Percentiles rank a stretch among this genome's conserved stretches.
Conservation (phyloP, 345 rosid species). For the Hibiscus mutabilis region DNA sequence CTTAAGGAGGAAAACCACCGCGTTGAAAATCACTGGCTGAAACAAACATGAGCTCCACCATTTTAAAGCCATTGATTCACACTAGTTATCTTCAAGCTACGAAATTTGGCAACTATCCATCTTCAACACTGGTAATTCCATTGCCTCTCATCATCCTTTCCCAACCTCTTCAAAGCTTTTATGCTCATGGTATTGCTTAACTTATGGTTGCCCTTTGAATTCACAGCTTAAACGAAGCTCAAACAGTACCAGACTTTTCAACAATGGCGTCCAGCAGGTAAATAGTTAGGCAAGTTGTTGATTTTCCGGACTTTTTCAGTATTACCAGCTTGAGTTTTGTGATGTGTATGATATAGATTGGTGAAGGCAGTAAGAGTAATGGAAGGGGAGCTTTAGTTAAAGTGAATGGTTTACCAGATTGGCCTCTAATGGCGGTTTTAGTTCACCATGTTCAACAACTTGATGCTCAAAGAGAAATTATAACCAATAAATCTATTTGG, state of each 20-base stretch:
- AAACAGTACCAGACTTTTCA: constrained; percentile 21
- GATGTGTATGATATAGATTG: constrained; percentile 11
- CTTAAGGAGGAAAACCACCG: background rate
- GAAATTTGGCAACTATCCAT: constrained; percentile 22
- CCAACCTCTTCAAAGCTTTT: background rate
- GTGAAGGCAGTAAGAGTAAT: constrained; percentile 20
- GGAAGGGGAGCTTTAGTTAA: constrained; percentile 27
- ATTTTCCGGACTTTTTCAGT: background rate
- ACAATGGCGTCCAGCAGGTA: constrained; percentile 26
- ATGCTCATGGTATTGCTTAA: background rate
- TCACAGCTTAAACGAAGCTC: constrained; percentile 41
- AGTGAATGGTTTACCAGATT: constrained; percentile 60
- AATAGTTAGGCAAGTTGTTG: constrained; percentile 1
- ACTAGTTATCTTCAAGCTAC: constrained; percentile 18
- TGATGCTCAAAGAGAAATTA: constrained; percentile 61
- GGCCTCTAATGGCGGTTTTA: constrained; percentile 77
- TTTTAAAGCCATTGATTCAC: constrained; percentile 27
- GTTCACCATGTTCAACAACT: constrained; percentile 72
- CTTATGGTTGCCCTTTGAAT: background rate
- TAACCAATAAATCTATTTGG: constrained; percentile 61
- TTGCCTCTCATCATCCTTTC: background rate
- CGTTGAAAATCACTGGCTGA: constrained; percentile 37
- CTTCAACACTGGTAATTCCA: constrained; percentile 24
- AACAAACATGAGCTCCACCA: constrained; percentile 42
- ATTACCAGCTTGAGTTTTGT: background rate